These are phyloP conservation scores for Climacium dendroides DNA, from an alignment of 225 moss, liverwort and hornwort species.

Conservation along the genomic window DNA sequence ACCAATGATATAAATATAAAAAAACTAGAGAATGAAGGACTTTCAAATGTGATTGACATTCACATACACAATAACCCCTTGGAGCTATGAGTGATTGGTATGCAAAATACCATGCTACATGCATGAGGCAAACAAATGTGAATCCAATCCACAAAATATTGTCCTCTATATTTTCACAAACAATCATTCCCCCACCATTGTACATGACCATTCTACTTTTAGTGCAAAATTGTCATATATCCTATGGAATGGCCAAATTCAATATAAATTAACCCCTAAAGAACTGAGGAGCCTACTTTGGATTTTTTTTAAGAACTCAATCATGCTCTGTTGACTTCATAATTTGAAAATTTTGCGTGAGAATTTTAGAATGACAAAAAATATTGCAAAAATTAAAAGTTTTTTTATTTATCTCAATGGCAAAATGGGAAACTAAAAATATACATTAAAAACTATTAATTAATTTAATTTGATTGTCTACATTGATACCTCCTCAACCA, in stretches of 20 bases:
- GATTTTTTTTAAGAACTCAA: fast-evolving
- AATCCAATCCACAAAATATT: neutral
- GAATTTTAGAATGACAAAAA: neutral
- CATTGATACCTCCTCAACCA: neutral
- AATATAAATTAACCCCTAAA: neutral
- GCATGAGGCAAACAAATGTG: neutral
- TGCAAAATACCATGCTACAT: too few species aligned
- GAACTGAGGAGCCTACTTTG: fast-evolving
- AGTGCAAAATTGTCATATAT: neutral
- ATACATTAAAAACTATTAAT: too few species aligned
- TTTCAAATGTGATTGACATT: too few species aligned
- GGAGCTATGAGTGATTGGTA: too few species aligned
- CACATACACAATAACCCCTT: too few species aligned
- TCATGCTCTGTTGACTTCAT: neutral
- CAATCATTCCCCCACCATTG: neutral
- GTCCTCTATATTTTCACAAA: neutral
- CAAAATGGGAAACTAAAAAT: too few species aligned
- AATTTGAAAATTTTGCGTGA: neutral
- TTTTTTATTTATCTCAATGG: too few species aligned
- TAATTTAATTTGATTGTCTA: neutral
- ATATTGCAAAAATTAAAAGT: too few species aligned
- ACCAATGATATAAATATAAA: too few species aligned
- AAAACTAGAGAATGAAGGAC: too few species aligned
- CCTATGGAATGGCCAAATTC: neutral
- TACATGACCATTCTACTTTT: neutral